A percentile compares a stretch with the other conserved stretches of the same genome.
These are phyloP conservation scores for Tothia fuscella DNA, from an alignment of 2,329 filamentous ascomycete species.

Conservation along the genomic window DNA sequence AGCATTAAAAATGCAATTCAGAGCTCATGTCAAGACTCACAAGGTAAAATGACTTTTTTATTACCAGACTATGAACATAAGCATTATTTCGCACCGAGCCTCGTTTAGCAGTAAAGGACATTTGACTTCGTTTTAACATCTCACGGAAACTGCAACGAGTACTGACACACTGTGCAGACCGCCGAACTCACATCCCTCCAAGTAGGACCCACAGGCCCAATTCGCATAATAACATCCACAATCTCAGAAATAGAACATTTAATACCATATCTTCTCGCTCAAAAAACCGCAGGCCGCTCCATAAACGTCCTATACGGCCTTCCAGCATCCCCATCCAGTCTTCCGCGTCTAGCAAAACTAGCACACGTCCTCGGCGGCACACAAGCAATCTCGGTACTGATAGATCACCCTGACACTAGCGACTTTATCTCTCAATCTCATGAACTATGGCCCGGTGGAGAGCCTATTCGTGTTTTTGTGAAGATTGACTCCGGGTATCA, in stretches of 20 bases:
- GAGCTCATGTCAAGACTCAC: conserved; percentile 74
- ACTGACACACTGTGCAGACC: conserved; percentile 39
- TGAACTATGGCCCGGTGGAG: background rate
- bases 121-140: conserved; percentile 5
- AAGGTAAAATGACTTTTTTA: no score
- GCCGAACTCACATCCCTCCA: conserved; percentile 54
- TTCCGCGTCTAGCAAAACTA: conserved; percentile 48
- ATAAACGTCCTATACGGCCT: conserved; percentile 57
- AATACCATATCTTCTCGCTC: conserved; percentile 46
- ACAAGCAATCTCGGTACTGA: background rate
- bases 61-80: conserved; percentile 3
- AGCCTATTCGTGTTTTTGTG: conserved; percentile 44
- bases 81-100: background rate
- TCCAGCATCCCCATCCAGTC: conserved; percentile 49
- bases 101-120: no score
- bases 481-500: conserved; percentile 66
- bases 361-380: conserved; percentile 20
- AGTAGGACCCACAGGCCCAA: conserved; percentile 46
- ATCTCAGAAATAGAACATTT: conserved; percentile 61
- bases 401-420: conserved; percentile 1
- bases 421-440: background rate
- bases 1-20: conserved; percentile 51
- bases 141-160: conserved; percentile 8
- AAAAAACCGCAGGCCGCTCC: conserved; percentile 28
- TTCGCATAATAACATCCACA: conserved; percentile 61